Evolutionary conservation across 78 protist species (phyloP), one percentile per base, ranked within the genome.

Genomic region (Dictyostelium firmibasis): DNA sequence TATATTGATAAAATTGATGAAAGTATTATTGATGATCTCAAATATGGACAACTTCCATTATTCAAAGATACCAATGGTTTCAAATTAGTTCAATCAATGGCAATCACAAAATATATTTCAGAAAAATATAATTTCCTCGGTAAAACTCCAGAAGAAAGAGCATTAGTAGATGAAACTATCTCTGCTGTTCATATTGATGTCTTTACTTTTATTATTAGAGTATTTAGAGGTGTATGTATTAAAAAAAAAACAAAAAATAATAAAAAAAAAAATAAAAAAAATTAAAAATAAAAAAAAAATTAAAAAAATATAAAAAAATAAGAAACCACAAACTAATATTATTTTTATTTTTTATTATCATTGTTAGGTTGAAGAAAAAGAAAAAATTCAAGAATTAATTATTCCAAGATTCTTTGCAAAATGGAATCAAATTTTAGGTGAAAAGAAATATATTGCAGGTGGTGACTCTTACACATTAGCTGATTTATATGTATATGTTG

Each of bases 1-100:
- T 18, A 14, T 5, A 62, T 79, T 44, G 84, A 38, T 5, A 72
- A 27, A 27, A 72, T 72, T 72, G 44, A 72, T 33, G 79, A 72
- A 14, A 35, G 33, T 13, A 29, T 72, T 31, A 31, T 29, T 29
- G 57, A 41, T 20, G 36, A 38, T 8, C 33, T 44, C 3, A 38
- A 33, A 79, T 79, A 44, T 79, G 84, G 31, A 53, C 92, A 85
- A 57, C 20, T 85, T 7, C 92, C 92, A 85, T 74, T 50, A n/a
- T 85, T n/a, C 10, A 27, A 33, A 23, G 83, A 74, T 33, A 31
- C 7, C 5, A 44, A 85, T 35, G 60, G 69, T 44, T 69, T 75
- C 44, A 44, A 47, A 20, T 53, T 85, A 11, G 31, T 67, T 0
- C 83, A 85, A 74, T 74, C 92, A 70, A 35, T 43, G 20, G 50